Conservation (phyloP, 2,329 filamentous ascomycete genomes). For the Alternaria triticina region DNA sequence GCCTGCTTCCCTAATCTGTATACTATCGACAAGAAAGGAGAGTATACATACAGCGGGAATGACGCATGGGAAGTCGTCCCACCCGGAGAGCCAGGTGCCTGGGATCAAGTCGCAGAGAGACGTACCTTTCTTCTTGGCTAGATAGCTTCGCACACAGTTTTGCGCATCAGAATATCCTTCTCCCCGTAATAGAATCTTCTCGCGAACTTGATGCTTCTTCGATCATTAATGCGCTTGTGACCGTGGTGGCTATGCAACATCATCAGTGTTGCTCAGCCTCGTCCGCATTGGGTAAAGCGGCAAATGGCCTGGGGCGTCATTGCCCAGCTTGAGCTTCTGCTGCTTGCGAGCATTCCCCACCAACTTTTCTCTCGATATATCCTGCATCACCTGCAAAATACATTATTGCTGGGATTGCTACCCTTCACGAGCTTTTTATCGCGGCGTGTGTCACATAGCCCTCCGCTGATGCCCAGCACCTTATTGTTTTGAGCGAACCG, state of each 20-base stretch:
- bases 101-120: background rate
- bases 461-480: background rate
- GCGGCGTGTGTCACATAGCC: no score
- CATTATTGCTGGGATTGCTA: no score
- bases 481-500: no score
- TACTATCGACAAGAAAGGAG: background rate
- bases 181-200: background rate
- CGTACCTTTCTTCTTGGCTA: background rate
- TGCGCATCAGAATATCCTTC: background rate
- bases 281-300: background rate
- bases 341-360: background rate
- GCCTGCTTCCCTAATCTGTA: fast-evolving
- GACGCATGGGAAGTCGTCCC: background rate
- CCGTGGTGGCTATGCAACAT: background rate
- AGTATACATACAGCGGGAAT: fast-evolving
- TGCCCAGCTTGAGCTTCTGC: background rate
- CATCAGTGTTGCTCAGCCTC: background rate
- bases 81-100: background rate
- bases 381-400: background rate
- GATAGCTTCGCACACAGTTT: background rate
- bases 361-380: background rate
- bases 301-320: background rate
- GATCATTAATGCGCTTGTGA: background rate
- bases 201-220: background rate
- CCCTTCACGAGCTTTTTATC: no score